Conservation (phyloP, 202 grass and related monocot species). For the Musa balbisiana region DNA sequence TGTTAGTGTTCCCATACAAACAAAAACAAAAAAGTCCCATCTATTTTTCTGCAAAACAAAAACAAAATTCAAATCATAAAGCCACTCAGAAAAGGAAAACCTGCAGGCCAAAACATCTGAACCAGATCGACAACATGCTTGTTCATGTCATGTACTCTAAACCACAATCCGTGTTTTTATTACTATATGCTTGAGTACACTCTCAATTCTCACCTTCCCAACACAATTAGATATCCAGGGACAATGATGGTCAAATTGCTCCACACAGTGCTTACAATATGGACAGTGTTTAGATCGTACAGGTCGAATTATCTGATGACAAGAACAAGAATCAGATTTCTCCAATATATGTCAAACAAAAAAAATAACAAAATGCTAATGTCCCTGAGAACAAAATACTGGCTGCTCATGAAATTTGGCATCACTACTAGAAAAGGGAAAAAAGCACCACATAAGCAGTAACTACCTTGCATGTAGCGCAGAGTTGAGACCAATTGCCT, state of each 20-base stretch:
- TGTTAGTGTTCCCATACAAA: conserved; percentile 74
- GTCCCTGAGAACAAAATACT: neutral
- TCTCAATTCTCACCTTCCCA: conserved; percentile 59
- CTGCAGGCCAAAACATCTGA: neutral
- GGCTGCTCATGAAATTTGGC: neutral
- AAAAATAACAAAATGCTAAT: neutral
- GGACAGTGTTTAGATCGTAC: conserved; percentile 96
- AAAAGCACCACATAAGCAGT: neutral
- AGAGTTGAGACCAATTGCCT: conserved; percentile 94
- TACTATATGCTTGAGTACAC: neutral
- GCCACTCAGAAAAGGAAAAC: conserved; percentile 14
- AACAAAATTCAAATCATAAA: neutral
- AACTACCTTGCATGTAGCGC: conserved; percentile 90
- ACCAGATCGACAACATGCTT: neutral
- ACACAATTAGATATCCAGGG: conserved; percentile 99
- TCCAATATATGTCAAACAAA: neutral
- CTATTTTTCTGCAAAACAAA: conserved; percentile 70
- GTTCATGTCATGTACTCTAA: neutral
- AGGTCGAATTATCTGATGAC: conserved; percentile 88
- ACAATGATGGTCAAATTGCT: conserved; percentile 96
- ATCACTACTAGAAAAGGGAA: neutral
- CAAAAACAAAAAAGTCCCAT: conserved; percentile 86
- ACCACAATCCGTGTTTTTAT: neutral
- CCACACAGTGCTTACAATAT: conserved; percentile 78
- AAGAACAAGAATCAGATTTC: conserved; percentile 14